Base-by-base conservation (phyloP, 805 yeast genomes). In the Metschnikowia chrysomelidarum region DNA sequence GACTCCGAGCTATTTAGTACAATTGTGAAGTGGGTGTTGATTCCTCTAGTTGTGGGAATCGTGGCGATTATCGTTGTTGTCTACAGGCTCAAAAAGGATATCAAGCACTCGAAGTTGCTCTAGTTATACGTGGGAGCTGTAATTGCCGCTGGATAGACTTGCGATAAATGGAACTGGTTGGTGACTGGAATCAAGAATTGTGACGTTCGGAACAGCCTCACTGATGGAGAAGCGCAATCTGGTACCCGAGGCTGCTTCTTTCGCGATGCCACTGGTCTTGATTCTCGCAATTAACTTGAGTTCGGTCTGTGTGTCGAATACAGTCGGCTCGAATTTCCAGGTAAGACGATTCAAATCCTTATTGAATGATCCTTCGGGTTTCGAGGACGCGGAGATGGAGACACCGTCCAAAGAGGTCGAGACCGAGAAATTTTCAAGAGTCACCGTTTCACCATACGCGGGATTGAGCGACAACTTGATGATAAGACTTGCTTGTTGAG, bases 291-390 rank as follows among this genome's bases (percentile, higher is more conserved):
- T 79, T 27, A 89, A 69, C 51, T 83, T 78, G 50, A 82, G 81
- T 27, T 49, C 51, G 3, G 45, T 37, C 19, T 25, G 21, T 8
- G 34, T 7, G 20, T 35, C 41, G 39, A 76, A 66, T 5, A 45
- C 49, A 23, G 75, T 44, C 3, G 76, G 71, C 7, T 60, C 44
- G 48, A 79, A 78, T 55, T 83, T 76, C 96, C 97, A 89, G 0
- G 93, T 82, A 39, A 93, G 81, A 60, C 97, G 76, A 48, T 78
- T 82, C 54, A 78, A 80, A 34, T 88, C 97, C 53, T 78, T 82
- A 60, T 82, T 87, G 69, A 88, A 91, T 1, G 94, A 77, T 38
- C 97, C 98, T 37, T 84, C 80, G 4, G 98, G 98, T 56, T 85
- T 87, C 3, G 95, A 83, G 43, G 88, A 79, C 1, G 96, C 97